Conservation (phyloP, 1,139 yeast genomes). For the Suhomyces chickasaworum region DNA sequence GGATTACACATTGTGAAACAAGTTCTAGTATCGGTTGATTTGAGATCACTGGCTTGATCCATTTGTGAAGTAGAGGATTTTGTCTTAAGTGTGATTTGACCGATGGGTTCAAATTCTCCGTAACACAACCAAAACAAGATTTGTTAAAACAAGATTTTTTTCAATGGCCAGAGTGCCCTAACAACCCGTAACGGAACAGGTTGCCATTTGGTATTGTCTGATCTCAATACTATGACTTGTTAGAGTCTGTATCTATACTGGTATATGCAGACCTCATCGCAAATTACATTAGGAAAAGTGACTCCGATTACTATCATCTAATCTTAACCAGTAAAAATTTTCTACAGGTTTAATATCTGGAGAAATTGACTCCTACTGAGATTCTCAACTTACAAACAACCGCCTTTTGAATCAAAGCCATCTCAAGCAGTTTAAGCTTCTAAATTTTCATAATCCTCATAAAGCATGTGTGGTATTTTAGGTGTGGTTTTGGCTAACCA, state of each 20-base stretch:
- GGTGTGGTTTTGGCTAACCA: constrained; percentile 86
- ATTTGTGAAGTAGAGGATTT: too few relatives aligned
- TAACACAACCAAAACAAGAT: too few relatives aligned
- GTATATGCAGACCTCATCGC: constrained; percentile 3
- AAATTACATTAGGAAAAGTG: constrained; percentile 1
- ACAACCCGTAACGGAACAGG: too few relatives aligned
- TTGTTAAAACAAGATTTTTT: too few relatives aligned
- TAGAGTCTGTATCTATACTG: not conserved
- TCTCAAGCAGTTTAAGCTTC: not conserved
- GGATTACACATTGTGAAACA: too few relatives aligned
- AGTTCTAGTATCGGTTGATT: too few relatives aligned
- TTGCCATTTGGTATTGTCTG: too few relatives aligned
- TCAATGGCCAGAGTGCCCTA: too few relatives aligned
- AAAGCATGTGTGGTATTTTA: constrained; percentile 86
- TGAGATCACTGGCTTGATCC: too few relatives aligned
- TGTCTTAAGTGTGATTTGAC: too few relatives aligned
- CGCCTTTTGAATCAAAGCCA: not conserved
- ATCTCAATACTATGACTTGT: too few relatives aligned
- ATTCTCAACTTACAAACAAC: not conserved
- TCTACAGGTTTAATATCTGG: constrained; percentile 4
- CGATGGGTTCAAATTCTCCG: too few relatives aligned
- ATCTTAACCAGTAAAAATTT: constrained; percentile 11
- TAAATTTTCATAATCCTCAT: not conserved
- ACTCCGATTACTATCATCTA: constrained; percentile 1
- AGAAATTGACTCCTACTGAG: constrained; percentile 8